Evolutionary conservation across 2,329 filamentous ascomycete genomes (phyloP).

Genomic region (Rasamsonia emersonii): DNA sequence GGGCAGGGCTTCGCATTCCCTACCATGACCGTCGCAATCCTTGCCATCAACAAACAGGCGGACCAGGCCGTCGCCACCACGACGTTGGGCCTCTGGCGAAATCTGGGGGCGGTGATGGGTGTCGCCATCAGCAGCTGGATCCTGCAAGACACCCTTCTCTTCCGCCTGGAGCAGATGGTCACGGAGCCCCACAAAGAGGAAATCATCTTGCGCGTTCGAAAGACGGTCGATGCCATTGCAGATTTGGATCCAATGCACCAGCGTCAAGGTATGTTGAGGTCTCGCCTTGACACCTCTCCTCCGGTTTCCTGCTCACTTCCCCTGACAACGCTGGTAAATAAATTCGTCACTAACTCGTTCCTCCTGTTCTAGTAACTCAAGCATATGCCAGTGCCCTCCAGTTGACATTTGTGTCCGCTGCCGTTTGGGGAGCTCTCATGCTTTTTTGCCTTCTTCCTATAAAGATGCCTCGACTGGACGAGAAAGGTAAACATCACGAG

Average conservation of each 20-base stretch:
- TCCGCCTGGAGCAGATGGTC: constrained; percentile 52
- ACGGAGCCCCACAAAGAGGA: constrained; percentile 49
- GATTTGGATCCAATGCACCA: constrained; percentile 38
- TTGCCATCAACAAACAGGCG: constrained; percentile 50
- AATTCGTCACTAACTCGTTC: constrained; percentile 10
- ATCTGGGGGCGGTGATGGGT: constrained; percentile 64
- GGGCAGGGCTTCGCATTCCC: constrained; percentile 60
- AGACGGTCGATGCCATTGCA: constrained; percentile 42
- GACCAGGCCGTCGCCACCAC: constrained; percentile 62
- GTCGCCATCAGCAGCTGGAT: constrained; percentile 63
- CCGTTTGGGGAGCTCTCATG: constrained; percentile 26
- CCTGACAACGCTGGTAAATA: too few species aligned
- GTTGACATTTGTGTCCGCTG: constrained; percentile 30
- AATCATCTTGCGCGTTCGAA: constrained; percentile 42
- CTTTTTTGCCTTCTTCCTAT: constrained; percentile 23
- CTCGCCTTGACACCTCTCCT: not conserved
- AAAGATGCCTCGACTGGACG: constrained; percentile 23
- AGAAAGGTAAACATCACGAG: too few species aligned
- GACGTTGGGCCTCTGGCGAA: constrained; percentile 63
- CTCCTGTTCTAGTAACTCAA: constrained; percentile 21
- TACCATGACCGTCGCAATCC: constrained; percentile 53
- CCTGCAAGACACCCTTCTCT: constrained; percentile 60
- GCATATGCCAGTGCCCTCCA: constrained; percentile 30
- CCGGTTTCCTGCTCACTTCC: too few species aligned
- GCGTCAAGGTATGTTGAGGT: constrained; percentile 33